Evolutionary conservation across 306 rosid species (phyloP), one percentile per base, ranked within the genome.

Genomic region (Cicer bijugum): DNA sequence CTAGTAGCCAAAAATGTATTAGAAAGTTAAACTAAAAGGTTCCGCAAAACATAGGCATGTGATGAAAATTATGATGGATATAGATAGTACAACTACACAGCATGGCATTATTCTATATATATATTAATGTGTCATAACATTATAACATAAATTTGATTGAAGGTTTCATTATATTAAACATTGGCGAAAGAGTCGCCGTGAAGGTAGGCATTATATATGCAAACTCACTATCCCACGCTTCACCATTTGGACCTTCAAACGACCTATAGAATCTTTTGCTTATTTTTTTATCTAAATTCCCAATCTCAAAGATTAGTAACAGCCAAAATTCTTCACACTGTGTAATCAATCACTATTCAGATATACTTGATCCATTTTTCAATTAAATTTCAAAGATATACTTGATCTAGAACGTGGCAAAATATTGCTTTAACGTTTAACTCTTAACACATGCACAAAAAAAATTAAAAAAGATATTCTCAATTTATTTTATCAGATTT

Each of bases 41-140:
- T 86, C 88, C 92, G 81, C 82, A 77, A 87, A 86, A 88, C 90
- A 81, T 78, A 87, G 81, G 75, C 96, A 86, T 83, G 89, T 84
- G 96, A 88, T 80, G 42, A 62, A 59, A 59, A 75, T 84, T 70
- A 55, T 69, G 52, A 85, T 23, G 60, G 48, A 80, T 20, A 48
- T 14, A 48, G 72, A 42, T 72, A 42, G 66, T 58, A 76, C 78
- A 71, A 81, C 76, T 23, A 53, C 78, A 76, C 77, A 69, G 72
- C 82, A 80, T 85, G 79, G 79, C 83, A 83, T 82, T 75, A 78
- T 55, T 78, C 80, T 60, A 20, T 66, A 17, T 48, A 50, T 38
- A 69, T 78, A 20, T 19, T 57, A 42, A 53, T 62, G 17, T 37
- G 7, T 28, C 28, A 12, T 57, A 38, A 69, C 9, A 63, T 63